phyloP scores from a whole-genome alignment of 306 rosid species.

The Quercus dentata region DNA sequence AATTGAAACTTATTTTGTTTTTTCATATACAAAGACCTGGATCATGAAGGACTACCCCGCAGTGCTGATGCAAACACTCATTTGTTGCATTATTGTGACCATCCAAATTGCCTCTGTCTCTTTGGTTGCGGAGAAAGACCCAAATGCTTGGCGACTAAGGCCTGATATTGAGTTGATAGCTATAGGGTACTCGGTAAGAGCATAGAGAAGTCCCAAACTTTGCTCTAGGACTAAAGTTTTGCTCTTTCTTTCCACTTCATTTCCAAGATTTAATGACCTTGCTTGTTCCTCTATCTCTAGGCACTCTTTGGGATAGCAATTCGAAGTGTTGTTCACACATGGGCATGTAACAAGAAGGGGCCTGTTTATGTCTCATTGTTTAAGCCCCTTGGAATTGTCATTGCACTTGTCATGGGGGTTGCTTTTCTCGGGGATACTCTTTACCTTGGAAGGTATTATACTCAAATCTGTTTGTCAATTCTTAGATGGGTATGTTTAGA shows the following conservation, averaged over 20 bases:
- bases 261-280: not conserved
- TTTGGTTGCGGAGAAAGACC: constrained; percentile 22
- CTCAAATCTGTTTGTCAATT: not conserved
- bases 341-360: constrained; percentile 48
- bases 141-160: constrained; percentile 28
- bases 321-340: constrained; percentile 10
- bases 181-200: constrained; percentile 30
- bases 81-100: constrained; percentile 15
- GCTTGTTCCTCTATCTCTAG: constrained; percentile 12
- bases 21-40: constrained; percentile 25
- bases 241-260: not conserved
- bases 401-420: constrained; percentile 49
- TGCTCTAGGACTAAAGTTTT: not conserved
- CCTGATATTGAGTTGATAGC: constrained; percentile 21
- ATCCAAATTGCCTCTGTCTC: constrained; percentile 26
- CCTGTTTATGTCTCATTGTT: constrained; percentile 48
- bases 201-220: not conserved
- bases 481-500: no score
- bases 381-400: constrained; percentile 39
- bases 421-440: constrained; percentile 43
- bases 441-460: constrained; percentile 42
- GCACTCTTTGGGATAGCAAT: constrained; percentile 28
- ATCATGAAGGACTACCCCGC: constrained; percentile 35
- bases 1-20: not conserved
- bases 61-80: constrained; percentile 30